Percentiles rank a stretch among this genome's conserved stretches.
phyloP scores from a whole-genome alignment of 495 filamentous ascomycete species.

The Aspergillus incahuasiensis region DNA sequence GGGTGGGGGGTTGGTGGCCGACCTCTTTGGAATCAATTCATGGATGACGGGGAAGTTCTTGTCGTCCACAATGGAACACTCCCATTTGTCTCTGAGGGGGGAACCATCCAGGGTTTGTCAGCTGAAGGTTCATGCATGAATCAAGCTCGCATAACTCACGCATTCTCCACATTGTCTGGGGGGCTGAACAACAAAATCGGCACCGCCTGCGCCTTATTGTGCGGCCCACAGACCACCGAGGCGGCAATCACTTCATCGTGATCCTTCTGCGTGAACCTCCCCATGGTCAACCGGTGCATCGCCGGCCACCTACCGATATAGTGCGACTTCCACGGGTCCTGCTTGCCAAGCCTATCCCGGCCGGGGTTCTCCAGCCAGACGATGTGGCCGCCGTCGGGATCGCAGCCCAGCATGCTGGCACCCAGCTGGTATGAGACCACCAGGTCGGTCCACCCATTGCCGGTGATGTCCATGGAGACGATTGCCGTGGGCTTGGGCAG shows the following conservation, averaged over 20 bases:
- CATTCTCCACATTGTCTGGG: no score
- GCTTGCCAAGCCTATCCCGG: no score
- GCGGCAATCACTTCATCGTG: not conserved
- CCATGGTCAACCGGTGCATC: not conserved
- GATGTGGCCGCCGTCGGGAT: not conserved
- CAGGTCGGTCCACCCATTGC: not conserved
- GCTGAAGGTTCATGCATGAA: no score
- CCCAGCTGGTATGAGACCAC: not conserved
- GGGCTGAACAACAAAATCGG: no score
- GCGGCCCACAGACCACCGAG: not conserved
- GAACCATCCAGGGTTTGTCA: no score
- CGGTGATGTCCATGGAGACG: not conserved
- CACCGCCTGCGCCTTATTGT: constrained; percentile 2
- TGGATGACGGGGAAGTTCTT: no score
- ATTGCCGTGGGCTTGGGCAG: not conserved
- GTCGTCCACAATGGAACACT: no score
- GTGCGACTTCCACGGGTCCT: not conserved
- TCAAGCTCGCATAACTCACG: no score
- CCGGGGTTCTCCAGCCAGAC: constrained; percentile 2
- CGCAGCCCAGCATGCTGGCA: not conserved
- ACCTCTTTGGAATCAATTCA: no score
- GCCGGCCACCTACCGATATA: constrained; percentile 1
- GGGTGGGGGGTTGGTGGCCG: no score
- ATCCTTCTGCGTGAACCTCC: not conserved
- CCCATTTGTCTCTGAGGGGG: no score